phyloP scores from a whole-genome alignment of 129 eudicot species.

The Flaveria trinervia region DNA sequence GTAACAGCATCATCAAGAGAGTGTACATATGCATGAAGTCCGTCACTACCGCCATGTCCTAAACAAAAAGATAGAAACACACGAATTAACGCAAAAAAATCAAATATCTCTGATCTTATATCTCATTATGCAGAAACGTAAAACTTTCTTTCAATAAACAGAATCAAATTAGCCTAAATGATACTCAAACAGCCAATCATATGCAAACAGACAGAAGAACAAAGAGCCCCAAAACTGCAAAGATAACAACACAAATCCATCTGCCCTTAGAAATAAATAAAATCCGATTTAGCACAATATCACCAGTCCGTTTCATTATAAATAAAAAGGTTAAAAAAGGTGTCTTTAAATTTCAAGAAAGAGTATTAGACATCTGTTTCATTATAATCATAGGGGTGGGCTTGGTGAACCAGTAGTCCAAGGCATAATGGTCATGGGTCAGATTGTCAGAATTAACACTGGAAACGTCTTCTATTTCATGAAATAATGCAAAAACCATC shows the following conservation, averaged over 20 bases:
- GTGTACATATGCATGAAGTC: constrained; percentile 85
- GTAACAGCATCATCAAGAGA: constrained; percentile 79
- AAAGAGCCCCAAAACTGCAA: constrained; percentile 18
- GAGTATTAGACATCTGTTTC: neutral
- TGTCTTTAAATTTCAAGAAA: neutral
- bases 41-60: constrained; percentile 99
- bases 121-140: constrained; percentile 6
- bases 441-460: no score
- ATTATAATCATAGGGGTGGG: constrained; percentile 4
- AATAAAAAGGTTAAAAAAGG: neutral
- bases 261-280: constrained; percentile 9
- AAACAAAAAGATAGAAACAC: neutral
- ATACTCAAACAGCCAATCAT: constrained; percentile 1
- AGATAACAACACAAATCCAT: neutral
- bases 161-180: neutral
- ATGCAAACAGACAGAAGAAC: neutral
- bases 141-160: neutral
- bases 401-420: constrained; percentile 14
- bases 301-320: neutral
- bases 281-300: constrained; percentile 3
- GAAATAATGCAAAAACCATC: constrained; percentile 21
- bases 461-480: no score
- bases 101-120: neutral
- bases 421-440: neutral
- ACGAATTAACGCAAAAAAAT: constrained; percentile 5